phyloP scores from a whole-genome alignment of 352 stramenopile genomes.

The Bremia lactucae region DNA sequence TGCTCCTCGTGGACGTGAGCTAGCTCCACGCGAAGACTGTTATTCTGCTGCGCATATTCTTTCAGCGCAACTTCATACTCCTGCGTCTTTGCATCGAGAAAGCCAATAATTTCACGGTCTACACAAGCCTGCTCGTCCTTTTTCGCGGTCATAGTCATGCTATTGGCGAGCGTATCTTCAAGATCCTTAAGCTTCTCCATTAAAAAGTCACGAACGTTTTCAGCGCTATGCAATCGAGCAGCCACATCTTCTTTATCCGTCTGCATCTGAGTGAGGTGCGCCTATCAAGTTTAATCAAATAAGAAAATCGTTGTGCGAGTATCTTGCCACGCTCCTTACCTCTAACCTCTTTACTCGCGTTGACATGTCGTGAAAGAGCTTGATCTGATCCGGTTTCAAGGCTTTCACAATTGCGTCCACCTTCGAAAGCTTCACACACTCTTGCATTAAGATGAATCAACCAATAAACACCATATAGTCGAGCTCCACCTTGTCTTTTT shows the following conservation, averaged over 20 bases:
- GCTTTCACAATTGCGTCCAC: slow-evolving; percentile 70
- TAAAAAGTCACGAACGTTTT: slow-evolving; percentile 75
- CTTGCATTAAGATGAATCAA: neutral
- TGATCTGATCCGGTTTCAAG: slow-evolving; percentile 76
- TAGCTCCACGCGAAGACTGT: slow-evolving; percentile 35
- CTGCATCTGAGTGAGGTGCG: slow-evolving; percentile 48
- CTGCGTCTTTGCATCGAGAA: slow-evolving; percentile 66
- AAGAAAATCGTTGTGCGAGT: neutral
- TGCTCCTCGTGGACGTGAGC: slow-evolving; percentile 43
- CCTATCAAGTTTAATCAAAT: slow-evolving; percentile 14
- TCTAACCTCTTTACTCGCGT: slow-evolving; percentile 62
- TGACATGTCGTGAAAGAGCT: slow-evolving; percentile 78
- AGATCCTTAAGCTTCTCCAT: slow-evolving; percentile 79
- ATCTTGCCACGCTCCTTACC: slow-evolving; percentile 13
- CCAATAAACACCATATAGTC: neutral
- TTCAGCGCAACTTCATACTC: slow-evolving; percentile 58
- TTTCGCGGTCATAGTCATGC: slow-evolving; percentile 41
- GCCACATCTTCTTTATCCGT: slow-evolving; percentile 72
- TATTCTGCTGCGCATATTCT: slow-evolving; percentile 43
- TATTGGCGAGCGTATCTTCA: slow-evolving; percentile 47
- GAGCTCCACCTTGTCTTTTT: slow-evolving; percentile 28
- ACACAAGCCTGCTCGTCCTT: slow-evolving; percentile 57
- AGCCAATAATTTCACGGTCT: slow-evolving; percentile 79
- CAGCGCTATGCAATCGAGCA: slow-evolving; percentile 52
- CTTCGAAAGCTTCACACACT: slow-evolving; percentile 39